A percentile compares a stretch with the other conserved stretches of the same genome.
These are phyloP conservation scores for Tirmania nivea DNA, from an alignment of 495 filamentous ascomycete genomes.

Conservation along the genomic window DNA sequence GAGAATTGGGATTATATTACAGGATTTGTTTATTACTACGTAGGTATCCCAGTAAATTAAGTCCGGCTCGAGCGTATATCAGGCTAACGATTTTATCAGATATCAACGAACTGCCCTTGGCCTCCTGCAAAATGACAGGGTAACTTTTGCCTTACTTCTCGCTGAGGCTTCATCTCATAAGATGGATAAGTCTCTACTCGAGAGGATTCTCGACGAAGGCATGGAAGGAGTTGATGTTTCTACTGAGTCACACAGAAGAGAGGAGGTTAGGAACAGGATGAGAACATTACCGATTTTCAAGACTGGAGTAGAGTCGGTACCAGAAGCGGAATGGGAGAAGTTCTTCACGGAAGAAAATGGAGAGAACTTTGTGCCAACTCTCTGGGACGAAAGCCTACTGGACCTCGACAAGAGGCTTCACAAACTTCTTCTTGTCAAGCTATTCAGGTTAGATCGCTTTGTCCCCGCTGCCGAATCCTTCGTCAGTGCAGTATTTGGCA, in stretches of 20 bases:
- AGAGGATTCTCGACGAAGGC: constrained; percentile 60
- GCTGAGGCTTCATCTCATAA: constrained; percentile 82
- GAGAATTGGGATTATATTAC: constrained; percentile 69
- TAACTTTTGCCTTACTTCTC: constrained; percentile 88
- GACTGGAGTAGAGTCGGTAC: constrained; percentile 38
- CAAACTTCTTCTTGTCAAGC: constrained; percentile 69
- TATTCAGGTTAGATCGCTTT: constrained; percentile 87
- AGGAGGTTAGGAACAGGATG: constrained; percentile 46
- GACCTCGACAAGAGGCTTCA: constrained; percentile 56
- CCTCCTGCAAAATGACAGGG: constrained; percentile 76
- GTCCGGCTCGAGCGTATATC: no score
- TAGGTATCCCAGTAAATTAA: not conserved
- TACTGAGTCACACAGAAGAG: constrained; percentile 35
- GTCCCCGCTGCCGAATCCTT: constrained; percentile 82
- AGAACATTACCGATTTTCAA: constrained; percentile 53
- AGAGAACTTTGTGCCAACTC: constrained; percentile 59
- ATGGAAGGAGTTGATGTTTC: constrained; percentile 62
- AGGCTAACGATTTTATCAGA: constrained; percentile 1
- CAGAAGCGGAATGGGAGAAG: constrained; percentile 46
- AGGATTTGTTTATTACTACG: constrained; percentile 69
- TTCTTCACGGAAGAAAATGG: constrained; percentile 74
- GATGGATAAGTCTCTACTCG: constrained; percentile 77
- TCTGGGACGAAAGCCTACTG: constrained; percentile 46
- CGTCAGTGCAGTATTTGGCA: constrained; percentile 73
- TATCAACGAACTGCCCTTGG: constrained; percentile 87